A percentile compares a stretch with the other conserved stretches of the same genome.
Evolutionary conservation across 164 flowering plant genomes (phyloP).

Genomic region (Magnolia sinica): DNA sequence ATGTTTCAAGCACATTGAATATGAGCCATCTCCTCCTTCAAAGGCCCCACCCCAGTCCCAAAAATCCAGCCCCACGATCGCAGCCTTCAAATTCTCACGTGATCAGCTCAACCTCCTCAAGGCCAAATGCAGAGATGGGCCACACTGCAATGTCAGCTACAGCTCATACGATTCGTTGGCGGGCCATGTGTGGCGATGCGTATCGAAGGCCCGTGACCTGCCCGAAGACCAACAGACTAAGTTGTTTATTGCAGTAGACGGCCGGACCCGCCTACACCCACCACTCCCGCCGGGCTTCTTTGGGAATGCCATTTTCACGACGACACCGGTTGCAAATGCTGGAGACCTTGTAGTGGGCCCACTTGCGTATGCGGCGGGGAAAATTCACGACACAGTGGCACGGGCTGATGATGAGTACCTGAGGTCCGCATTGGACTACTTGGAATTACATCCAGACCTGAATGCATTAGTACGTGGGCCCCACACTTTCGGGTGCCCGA

Average conservation of each 20-base stretch:
- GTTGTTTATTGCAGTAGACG: slow-evolving; percentile 15
- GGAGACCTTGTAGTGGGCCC: slow-evolving; percentile 26
- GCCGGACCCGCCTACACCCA: slow-evolving; percentile 23
- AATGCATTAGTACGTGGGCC: slow-evolving; percentile 51
- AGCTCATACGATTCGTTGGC: slow-evolving; percentile 28
- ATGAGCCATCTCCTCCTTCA: slow-evolving; percentile 51
- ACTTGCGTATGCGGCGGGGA: slow-evolving; percentile 33
- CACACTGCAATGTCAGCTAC: slow-evolving; percentile 27
- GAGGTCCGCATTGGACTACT: slow-evolving; percentile 60
- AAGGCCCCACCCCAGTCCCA: slow-evolving; percentile 11
- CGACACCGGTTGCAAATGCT: neutral
- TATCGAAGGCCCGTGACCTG: slow-evolving; percentile 26
- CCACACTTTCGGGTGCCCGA: slow-evolving; percentile 42
- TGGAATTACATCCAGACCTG: slow-evolving; percentile 62
- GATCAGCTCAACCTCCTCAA: slow-evolving; percentile 45
- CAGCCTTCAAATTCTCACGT: slow-evolving; percentile 38
- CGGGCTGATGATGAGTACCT: slow-evolving; percentile 13
- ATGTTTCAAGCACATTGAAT: slow-evolving; percentile 55
- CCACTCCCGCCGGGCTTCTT: slow-evolving; percentile 23
- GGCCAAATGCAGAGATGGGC: slow-evolving; percentile 34
- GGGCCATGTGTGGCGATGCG: slow-evolving; percentile 42
- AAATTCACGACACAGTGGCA: slow-evolving; percentile 44
- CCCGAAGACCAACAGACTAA: slow-evolving; percentile 16
- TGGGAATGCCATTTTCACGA: slow-evolving; percentile 23
- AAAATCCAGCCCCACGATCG: slow-evolving; percentile 19